Conservation (phyloP, 208 protist species). For the Trypanosoma theileri region DNA sequence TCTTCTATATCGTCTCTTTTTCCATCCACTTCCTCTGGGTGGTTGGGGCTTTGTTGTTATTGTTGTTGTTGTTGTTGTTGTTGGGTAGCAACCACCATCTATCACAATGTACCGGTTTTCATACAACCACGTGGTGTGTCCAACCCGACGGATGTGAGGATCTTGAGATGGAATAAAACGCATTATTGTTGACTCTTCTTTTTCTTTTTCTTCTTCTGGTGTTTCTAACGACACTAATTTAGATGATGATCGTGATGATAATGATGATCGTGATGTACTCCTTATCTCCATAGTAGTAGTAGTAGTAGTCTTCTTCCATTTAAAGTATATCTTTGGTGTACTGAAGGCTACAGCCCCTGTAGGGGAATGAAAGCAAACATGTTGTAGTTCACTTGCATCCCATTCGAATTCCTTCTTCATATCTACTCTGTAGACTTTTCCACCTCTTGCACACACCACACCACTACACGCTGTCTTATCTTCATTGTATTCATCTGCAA, state of each 20-base stretch:
- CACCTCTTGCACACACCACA: slow-evolving; percentile 1
- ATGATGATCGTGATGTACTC: background rate
- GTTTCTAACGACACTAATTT: background rate
- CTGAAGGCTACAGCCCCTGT: slow-evolving; percentile 3
- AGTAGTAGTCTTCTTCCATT: background rate
- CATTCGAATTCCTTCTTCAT: slow-evolving; percentile 1
- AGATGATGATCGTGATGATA: background rate
- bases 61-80: background rate
- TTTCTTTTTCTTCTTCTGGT: too few species aligned
- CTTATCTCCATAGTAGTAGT: background rate
- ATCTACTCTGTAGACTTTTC: slow-evolving; percentile 14
- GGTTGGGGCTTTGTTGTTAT: background rate
- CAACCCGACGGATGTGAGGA: background rate
- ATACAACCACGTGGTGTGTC: slow-evolving; percentile 9
- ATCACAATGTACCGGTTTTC: slow-evolving; percentile 6
- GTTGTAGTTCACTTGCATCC: background rate
- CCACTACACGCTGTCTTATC: background rate
- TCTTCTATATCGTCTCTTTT: too few species aligned
- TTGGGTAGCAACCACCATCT: background rate
- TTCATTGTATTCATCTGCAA: background rate
- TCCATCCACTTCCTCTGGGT: too few species aligned
- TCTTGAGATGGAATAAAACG: background rate
- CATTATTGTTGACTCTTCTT: too few species aligned
- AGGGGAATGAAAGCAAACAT: background rate
- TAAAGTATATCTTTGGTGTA: slow-evolving; percentile 9